Base-by-base conservation (phyloP, 768 basidiomycete species). In the Russula dissimulans region DNA sequence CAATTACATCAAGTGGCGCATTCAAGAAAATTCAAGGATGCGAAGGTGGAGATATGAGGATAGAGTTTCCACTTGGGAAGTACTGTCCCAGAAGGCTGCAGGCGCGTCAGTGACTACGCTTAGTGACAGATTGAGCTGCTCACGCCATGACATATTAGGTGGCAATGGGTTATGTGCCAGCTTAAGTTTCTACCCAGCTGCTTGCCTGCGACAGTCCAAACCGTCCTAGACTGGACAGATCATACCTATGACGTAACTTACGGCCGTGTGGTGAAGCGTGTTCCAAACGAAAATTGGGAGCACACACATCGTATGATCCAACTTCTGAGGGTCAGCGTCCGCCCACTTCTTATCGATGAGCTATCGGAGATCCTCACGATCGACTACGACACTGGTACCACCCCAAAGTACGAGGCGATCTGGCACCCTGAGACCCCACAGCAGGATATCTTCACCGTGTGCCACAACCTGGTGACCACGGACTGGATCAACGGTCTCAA, bases 111-210 rank as follows among this genome's bases (percentile, higher is more conserved):
- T 63, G 17, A 43, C 46, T n/a, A 31, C 0, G 29, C 29, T 46
- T 9, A 32, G 54, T 18, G 18, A 15, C 11, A 39, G n/a, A 42
- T 45, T n/a, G 14, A 54, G 15, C 22, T 38, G 18, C 50, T 59
- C 26, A 41, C 14, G 17, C 22, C 47, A 7, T 36, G 34, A 38
- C 44, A 14, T 41, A 41, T 45, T 43, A 71, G 70, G 60, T 71
- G 68, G 56, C 63, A 65, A 4, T 68, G 66, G 60, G 65, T 69
- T 17, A 15, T 56, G 3, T 69, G 63, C 34, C 70, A 70, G 47
- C 34, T 71, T 18, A 62, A 59, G 18, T 49, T 56, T 45, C 54
- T 71, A 4, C 51, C 49, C 3, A 26, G 54, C 3, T 69, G 67
- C 46, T 55, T 51, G 29, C 43, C 53, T 31, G 50, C 42, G 0